Conservation (phyloP, 2,329 filamentous ascomycete species). For the Hypoxylon sp. region DNA sequence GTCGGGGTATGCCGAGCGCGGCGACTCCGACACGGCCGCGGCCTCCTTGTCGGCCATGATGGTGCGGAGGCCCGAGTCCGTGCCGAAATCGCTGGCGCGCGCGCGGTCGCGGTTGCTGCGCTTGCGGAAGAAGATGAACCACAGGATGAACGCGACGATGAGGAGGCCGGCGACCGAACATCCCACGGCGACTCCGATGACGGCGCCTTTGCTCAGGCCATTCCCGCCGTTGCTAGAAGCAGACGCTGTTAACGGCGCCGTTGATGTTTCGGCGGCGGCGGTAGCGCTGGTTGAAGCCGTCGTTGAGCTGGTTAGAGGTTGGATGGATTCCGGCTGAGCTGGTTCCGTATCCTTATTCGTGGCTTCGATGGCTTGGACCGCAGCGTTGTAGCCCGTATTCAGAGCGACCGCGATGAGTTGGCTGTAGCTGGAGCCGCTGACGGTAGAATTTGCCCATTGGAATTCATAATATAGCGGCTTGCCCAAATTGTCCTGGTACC, state of each 20-base stretch:
- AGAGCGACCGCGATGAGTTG: constrained; percentile 37
- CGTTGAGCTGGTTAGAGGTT: background rate
- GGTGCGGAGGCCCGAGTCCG: constrained; percentile 50
- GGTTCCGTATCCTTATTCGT: constrained; percentile 6
- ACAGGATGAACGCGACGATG: constrained; percentile 56
- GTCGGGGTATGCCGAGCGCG: constrained; percentile 37
- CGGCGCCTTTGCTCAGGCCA: constrained; percentile 45
- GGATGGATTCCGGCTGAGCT: constrained; percentile 10
- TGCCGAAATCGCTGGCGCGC: constrained; percentile 42
- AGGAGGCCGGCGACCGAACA: constrained; percentile 52
- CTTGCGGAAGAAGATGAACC: constrained; percentile 59
- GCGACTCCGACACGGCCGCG: constrained; percentile 50
- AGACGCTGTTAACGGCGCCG: background rate
- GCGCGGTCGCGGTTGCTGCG: constrained; percentile 48
- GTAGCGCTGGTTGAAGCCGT: constrained; percentile 5
- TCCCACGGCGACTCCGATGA: constrained; percentile 48
- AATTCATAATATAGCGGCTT: constrained; percentile 43
- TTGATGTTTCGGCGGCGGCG: constrained; percentile 8
- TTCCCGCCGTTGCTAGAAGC: background rate
- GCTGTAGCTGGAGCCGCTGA: constrained; percentile 38
- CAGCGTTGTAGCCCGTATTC: background rate
- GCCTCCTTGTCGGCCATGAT: constrained; percentile 63
- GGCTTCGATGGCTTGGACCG: background rate
- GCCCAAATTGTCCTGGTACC: constrained; percentile 11
- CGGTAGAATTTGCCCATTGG: constrained; percentile 40